Conservation (phyloP, 805 yeast species). For the Candida tammaniensis region DNA sequence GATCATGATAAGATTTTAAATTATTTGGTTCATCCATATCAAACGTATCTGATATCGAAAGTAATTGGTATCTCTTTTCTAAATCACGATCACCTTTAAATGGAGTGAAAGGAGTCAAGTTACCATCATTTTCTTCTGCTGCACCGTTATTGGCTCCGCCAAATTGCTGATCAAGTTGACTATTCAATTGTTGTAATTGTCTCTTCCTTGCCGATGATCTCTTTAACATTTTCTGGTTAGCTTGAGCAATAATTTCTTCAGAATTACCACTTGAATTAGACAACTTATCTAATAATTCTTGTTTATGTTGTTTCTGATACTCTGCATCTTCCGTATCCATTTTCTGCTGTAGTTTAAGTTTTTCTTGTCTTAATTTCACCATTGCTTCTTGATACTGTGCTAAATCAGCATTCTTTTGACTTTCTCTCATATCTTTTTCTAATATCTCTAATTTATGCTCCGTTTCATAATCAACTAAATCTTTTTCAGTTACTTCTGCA, state of each 20-base stretch:
- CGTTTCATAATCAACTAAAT: constrained; percentile 64
- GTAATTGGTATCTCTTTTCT: constrained; percentile 48
- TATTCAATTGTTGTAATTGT: constrained; percentile 57
- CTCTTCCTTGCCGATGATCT: constrained; percentile 64
- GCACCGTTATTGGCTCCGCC: constrained; percentile 21
- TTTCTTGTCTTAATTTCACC: constrained; percentile 57
- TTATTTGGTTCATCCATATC: constrained; percentile 31
- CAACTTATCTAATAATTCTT: constrained; percentile 39
- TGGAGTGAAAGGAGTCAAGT: constrained; percentile 76
- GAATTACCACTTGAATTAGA: constrained; percentile 30
- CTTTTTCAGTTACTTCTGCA: constrained; percentile 63
- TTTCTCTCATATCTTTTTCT: constrained; percentile 70
- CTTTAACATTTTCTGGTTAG: constrained; percentile 44
- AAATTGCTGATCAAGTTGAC: constrained; percentile 46
- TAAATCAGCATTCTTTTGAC: constrained; percentile 58
- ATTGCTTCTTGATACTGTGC: constrained; percentile 60
- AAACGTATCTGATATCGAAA: constrained; percentile 17
- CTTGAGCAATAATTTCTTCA: constrained; percentile 40
- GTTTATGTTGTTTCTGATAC: constrained; percentile 38
- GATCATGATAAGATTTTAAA: constrained; percentile 39
- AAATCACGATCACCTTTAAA: constrained; percentile 83
- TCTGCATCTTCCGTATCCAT: constrained; percentile 43
- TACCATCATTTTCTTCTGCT: constrained; percentile 16
- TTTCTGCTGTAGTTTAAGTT: constrained; percentile 65
- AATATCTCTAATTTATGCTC: constrained; percentile 72